Percentiles rank a stretch among this genome's conserved stretches.
Conservation (phyloP, 208 protist genomes). For the Crithidia acanthocephali region DNA sequence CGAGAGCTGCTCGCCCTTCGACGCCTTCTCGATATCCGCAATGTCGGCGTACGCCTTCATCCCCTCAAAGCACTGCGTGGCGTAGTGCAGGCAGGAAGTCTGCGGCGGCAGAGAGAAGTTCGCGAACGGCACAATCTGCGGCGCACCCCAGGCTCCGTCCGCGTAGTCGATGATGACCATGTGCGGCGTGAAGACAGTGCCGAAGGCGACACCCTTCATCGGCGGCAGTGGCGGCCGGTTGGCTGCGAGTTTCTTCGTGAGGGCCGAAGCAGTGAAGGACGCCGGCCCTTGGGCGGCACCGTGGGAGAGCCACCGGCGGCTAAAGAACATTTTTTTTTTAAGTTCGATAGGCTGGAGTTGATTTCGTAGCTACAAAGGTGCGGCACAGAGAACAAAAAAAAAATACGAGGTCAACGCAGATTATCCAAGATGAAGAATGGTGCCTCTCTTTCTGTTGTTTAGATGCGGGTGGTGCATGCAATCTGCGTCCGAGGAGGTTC, state of each 20-base stretch:
- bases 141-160: conserved; percentile 82
- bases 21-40: conserved; percentile 52
- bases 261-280: conserved; percentile 35
- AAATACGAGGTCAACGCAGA: no score
- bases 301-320: neutral
- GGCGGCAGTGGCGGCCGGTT: conserved; percentile 58
- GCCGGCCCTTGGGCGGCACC: neutral
- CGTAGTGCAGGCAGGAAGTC: conserved; percentile 95
- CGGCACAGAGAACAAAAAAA: no score
- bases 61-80: conserved; percentile 96
- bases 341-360: no score
- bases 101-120: conserved; percentile 92
- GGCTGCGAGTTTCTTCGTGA: conserved; percentile 31
- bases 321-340: conserved; percentile 24
- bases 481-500: no score
- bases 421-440: no score
- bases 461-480: no score
- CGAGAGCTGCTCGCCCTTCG: conserved; percentile 38
- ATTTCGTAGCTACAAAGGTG: no score
- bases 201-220: conserved; percentile 86
- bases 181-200: conserved; percentile 95
- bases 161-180: conserved; percentile 94
- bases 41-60: conserved; percentile 98
- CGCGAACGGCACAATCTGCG: conserved; percentile 49
- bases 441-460: no score